A percentile compares a stretch with the other conserved stretches of the same genome.
Evolutionary conservation across 2,329 filamentous ascomycete species (phyloP).

Genomic region (Amphichorda felina): DNA sequence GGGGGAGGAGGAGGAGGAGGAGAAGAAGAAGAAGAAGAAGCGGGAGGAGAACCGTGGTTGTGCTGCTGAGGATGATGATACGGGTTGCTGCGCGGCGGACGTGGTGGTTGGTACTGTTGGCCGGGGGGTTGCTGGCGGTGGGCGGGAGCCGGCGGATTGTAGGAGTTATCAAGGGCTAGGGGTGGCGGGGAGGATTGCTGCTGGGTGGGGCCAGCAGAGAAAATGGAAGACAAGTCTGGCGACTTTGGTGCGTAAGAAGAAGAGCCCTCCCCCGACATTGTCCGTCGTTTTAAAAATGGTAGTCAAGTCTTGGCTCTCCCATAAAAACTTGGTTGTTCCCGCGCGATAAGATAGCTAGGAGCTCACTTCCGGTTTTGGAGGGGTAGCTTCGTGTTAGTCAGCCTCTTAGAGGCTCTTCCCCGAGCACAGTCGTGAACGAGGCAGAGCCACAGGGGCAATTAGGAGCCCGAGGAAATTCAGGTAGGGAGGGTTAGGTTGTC

Average conservation of each 20-base stretch:
- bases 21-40: not conserved
- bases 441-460: no score
- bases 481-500: no score
- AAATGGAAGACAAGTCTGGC: constrained; percentile 47
- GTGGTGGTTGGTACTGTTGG: constrained; percentile 6
- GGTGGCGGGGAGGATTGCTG: constrained; percentile 2
- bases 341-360: constrained; percentile 3
- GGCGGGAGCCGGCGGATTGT: constrained; percentile 14
- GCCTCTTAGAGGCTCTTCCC: no score
- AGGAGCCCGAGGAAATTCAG: no score
- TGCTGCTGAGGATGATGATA: constrained; percentile 1
- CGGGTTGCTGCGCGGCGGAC: constrained; percentile 1
- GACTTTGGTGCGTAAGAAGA: constrained; percentile 42
- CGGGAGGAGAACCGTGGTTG: not conserved
- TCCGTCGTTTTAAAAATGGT: constrained; percentile 4
- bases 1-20: not conserved
- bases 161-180: constrained; percentile 15
- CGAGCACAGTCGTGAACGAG: no score
- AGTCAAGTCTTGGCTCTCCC: not conserved
- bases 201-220: constrained; percentile 7
- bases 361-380: constrained; percentile 1
- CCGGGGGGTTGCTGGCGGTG: constrained; percentile 13
- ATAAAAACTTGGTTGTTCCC: not conserved
- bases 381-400: not conserved
- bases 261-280: constrained; percentile 35